These are phyloP conservation scores for Lentinus tigrinus DNA, from an alignment of 768 basidiomycete species.

Conservation along the genomic window DNA sequence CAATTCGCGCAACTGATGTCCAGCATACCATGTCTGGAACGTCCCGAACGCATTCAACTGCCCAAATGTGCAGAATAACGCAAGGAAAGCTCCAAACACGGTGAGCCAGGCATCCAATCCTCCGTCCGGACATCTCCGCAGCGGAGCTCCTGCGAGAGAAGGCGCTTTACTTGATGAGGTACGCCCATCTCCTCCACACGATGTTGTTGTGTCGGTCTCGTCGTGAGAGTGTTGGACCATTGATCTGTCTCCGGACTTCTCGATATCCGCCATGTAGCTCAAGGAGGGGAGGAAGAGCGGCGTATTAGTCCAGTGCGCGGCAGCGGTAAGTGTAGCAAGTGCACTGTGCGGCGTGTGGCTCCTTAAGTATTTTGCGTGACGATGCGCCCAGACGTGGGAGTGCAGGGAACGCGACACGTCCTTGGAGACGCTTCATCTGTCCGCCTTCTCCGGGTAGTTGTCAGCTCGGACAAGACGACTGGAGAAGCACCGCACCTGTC, in stretches of 20 bases:
- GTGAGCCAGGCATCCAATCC: constrained; percentile 43
- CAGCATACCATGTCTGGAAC: constrained; percentile 66
- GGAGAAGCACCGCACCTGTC: neutral
- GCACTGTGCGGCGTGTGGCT: neutral
- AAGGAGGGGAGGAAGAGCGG: neutral
- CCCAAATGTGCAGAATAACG: constrained; percentile 69
- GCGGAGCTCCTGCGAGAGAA: neutral
- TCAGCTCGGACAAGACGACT: constrained; percentile 4
- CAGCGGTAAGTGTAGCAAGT: neutral
- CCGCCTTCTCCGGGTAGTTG: constrained; percentile 8
- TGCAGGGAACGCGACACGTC: no score
- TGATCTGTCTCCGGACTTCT: neutral
- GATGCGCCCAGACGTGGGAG: neutral
- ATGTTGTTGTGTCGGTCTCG: neutral
- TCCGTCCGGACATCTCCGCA: constrained; percentile 24
- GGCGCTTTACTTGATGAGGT: neutral
- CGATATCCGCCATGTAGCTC: neutral
- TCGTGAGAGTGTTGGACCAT: neutral
- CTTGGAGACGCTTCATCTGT: neutral
- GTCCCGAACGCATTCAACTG: constrained; percentile 73
- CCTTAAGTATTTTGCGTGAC: neutral
- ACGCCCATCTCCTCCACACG: neutral
- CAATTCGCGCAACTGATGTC: constrained; percentile 53
- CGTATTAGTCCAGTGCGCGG: neutral
- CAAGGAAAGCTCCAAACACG: constrained; percentile 63